Base-by-base conservation (phyloP, 2,329 filamentous ascomycete species). In the Pseudogymnoascus sp. region DNA sequence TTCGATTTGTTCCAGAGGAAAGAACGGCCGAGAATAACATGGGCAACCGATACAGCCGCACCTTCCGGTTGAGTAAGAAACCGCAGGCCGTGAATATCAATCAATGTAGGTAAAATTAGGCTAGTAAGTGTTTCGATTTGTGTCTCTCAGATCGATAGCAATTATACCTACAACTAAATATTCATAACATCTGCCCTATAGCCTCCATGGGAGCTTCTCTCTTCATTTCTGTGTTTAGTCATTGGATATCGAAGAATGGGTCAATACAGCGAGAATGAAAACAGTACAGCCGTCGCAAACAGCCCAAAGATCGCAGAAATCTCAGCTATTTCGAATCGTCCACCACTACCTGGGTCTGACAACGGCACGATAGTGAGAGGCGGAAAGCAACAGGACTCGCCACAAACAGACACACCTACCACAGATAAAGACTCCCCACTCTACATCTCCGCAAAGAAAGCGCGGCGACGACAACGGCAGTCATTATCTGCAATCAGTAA, bases 401-500 rank as follows among this genome's bases (percentile, higher is more conserved):
- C 5, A 3, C 43, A 8, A 53, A 36, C 35, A 12, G 33, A 25
- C n/a, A 33, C 43, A 33, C 14, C 14, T 12, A 8, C 43, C 43
- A 33, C 25, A 33, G 43, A 53, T 11, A 25, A 18, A n/a, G 43
- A 33, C 25, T 53, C 25, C n/a, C 14, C 25, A 15, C 25, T 33
- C 5, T 53, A 53, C n/a, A 53, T 53, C 25, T 53, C 43, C n/a
- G n/a, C 25, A 6, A 58, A 37, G 5, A 63, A 53, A 50, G 30
- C 22, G 20, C 39, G 37, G 39, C 57, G 47, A 39, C 57, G 36
- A 57, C 14, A n/a, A 3, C 53, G 64, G 18, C 64, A 64, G 30
- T 69, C 66, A 12, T 59, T 71, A n/a, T 69, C 68, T 11, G 60
- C 60, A n/a, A 64, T 69, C 47, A 65, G 67, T 36, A 69, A 71